Evolutionary conservation across 306 rosid genomes (phyloP).

Genomic region (Pueraria montana): DNA sequence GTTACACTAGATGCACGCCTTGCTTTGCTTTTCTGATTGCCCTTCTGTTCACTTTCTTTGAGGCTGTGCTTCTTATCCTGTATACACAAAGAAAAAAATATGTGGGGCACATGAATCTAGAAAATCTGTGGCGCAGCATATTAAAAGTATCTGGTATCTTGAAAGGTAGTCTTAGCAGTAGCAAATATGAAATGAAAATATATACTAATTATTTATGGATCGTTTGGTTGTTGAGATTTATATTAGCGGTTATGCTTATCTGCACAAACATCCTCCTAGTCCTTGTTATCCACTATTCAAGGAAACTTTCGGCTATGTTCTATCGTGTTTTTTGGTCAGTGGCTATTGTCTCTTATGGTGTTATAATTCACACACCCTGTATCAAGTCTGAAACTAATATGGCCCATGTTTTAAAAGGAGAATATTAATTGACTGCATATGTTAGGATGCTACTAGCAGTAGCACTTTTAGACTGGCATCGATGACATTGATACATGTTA

Average conservation of each 20-base stretch:
- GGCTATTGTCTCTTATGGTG: not conserved
- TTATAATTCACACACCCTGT: not conserved
- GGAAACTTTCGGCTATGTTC: not conserved
- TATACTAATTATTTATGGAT: not conserved
- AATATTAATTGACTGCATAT: not conserved
- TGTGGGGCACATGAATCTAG: conserved; percentile 5
- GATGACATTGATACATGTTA: not conserved
- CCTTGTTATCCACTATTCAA: not conserved
- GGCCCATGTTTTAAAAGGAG: not conserved
- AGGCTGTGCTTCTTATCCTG: not conserved
- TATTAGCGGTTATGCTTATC: not conserved
- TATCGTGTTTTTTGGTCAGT: not conserved
- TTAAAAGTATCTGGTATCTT: not conserved
- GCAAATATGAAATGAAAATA: not conserved
- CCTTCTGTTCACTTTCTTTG: conserved; percentile 13
- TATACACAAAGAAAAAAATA: not conserved
- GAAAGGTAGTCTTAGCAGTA: not conserved
- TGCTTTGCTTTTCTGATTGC: not conserved
- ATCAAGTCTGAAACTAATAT: not conserved
- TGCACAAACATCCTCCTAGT: conserved; percentile 10
- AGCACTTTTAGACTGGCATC: not conserved
- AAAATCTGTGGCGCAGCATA: not conserved
- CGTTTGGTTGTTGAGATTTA: conserved; percentile 1
- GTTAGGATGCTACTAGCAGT: not conserved
- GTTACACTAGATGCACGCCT: not conserved